These are phyloP conservation scores for Kodamaea derodonti DNA, from an alignment of 1,139 yeast genomes.

Conservation along the genomic window DNA sequence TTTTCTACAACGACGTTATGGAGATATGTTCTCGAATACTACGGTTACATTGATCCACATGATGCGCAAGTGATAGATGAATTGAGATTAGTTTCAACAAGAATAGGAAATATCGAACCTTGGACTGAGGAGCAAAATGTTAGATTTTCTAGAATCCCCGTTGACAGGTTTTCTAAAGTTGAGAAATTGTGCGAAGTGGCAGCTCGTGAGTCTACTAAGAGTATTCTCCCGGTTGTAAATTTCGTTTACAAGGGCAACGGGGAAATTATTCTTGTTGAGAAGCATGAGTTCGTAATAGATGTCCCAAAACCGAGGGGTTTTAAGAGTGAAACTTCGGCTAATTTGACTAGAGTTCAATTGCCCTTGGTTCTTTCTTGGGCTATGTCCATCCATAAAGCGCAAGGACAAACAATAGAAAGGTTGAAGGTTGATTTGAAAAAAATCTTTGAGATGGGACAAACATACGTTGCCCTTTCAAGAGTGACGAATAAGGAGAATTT, in stretches of 20 bases:
- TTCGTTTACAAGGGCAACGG: conserved; percentile 42
- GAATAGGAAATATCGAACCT: conserved; percentile 21
- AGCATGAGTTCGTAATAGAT: conserved; percentile 67
- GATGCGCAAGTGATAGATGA: conserved; percentile 25
- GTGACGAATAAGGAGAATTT: conserved; percentile 73
- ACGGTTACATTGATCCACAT: conserved; percentile 17
- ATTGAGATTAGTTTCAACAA: conserved; percentile 22
- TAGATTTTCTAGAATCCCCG: conserved; percentile 24
- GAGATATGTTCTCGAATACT: conserved; percentile 24
- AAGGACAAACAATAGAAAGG: conserved; percentile 82
- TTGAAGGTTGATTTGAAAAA: conserved; percentile 70
- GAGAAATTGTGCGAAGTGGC: conserved; percentile 32
- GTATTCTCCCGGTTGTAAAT: conserved; percentile 52
- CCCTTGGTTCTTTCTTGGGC: conserved; percentile 88
- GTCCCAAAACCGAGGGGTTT: conserved; percentile 3
- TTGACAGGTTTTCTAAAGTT: conserved; percentile 23
- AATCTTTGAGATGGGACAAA: conserved; percentile 87
- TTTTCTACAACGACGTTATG: conserved; percentile 46
- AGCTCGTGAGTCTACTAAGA: conserved; percentile 19
- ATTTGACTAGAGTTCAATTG: conserved; percentile 58
- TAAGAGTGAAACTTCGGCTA: conserved; percentile 12
- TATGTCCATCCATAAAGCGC: conserved; percentile 84
- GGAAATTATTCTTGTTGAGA: conserved; percentile 46
- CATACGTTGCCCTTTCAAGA: conserved; percentile 89
- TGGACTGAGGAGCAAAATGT: conserved; percentile 45